A percentile compares a stretch with the other conserved stretches of the same genome.
Conservation (phyloP, 1,284 basidiomycete genomes). For the Cerrena zonata region DNA sequence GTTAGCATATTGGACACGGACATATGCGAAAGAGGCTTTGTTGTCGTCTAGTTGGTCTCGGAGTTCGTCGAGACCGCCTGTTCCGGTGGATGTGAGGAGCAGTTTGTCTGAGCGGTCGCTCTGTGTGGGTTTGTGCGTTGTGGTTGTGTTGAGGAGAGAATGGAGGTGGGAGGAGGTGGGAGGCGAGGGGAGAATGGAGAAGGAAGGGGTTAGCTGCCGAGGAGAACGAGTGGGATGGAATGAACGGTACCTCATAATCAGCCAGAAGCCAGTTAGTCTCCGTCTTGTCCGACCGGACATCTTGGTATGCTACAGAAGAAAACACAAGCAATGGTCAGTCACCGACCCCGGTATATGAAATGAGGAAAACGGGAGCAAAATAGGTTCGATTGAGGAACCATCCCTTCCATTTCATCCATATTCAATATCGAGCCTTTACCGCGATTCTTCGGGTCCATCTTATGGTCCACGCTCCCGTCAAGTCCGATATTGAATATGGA, state of each 20-base stretch:
- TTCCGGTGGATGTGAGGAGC: slow-evolving; percentile 68
- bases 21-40: slow-evolving; percentile 80
- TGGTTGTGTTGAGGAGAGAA: no score
- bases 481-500: no score
- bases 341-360: slow-evolving; percentile 4
- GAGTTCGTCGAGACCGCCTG: slow-evolving; percentile 73
- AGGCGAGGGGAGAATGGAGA: slow-evolving; percentile 6
- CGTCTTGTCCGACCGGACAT: slow-evolving; percentile 76
- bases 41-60: slow-evolving; percentile 66
- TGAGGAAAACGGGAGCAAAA: slow-evolving; percentile 1
- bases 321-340: slow-evolving; percentile 13
- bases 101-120: slow-evolving; percentile 78
- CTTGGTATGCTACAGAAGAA: slow-evolving; percentile 64
- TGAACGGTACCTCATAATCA: slow-evolving; percentile 72
- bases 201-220: no score
- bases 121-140: background rate
- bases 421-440: no score
- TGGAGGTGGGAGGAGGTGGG: background rate
- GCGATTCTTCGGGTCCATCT: no score
- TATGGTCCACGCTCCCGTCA: no score
- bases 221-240: slow-evolving; percentile 4
- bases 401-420: no score
- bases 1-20: slow-evolving; percentile 77
- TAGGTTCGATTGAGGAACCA: no score
- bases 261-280: slow-evolving; percentile 82